Percentiles rank a stretch among this genome's conserved stretches.
Conservation (phyloP, 768 basidiomycete species). For the Phlegmacium glaucopus region DNA sequence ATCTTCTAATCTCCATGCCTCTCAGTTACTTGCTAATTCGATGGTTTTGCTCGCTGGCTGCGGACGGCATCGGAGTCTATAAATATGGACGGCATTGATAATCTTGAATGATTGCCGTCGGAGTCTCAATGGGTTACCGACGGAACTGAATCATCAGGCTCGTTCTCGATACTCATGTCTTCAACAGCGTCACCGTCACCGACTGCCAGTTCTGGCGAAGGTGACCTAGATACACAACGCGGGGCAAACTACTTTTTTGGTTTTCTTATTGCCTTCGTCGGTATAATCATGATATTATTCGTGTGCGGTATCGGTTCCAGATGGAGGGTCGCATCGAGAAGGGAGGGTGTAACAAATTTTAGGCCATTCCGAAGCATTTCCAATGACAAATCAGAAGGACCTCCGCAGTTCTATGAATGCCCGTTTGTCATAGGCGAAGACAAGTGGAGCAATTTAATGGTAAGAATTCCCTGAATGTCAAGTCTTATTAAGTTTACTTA, state of each 20-base stretch:
- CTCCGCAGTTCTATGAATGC: constrained; percentile 12
- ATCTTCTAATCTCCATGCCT: no score
- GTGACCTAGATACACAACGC: constrained; percentile 18
- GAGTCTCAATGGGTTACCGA: no score
- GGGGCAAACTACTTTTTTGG: constrained; percentile 50
- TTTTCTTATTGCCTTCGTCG: constrained; percentile 47
- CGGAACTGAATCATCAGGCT: no score
- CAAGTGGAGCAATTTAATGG: constrained; percentile 20
- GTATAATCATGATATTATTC: constrained; percentile 47
- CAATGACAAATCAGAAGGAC: constrained; percentile 4
- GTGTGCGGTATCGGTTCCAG: constrained; percentile 49
- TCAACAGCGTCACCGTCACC: neutral
- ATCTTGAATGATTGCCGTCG: no score
- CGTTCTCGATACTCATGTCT: no score
- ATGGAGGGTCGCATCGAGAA: constrained; percentile 30
- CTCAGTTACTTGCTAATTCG: no score
- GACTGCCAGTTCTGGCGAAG: constrained; percentile 1
- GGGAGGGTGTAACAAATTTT: constrained; percentile 20
- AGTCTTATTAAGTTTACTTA: neutral
- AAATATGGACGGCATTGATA: no score
- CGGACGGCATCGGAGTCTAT: no score
- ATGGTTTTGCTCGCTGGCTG: no score
- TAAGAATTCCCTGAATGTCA: constrained; percentile 6
- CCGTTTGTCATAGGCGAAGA: constrained; percentile 3
- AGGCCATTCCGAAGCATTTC: constrained; percentile 2